These are phyloP conservation scores for Nakazawaea holstii DNA, from an alignment of 805 yeast genomes.

Conservation along the genomic window DNA sequence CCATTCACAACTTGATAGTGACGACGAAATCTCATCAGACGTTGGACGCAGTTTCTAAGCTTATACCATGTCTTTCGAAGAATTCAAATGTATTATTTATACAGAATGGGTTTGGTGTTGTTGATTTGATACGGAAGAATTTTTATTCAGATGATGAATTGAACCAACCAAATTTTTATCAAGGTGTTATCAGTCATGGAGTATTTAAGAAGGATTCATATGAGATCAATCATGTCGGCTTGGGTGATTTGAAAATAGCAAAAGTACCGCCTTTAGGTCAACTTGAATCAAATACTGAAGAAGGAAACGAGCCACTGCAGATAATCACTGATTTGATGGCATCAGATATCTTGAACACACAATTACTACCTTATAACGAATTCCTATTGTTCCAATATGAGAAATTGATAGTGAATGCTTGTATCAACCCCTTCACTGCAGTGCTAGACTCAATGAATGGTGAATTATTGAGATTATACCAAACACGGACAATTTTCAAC, in stretches of 20 bases:
- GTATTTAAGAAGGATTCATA: slow-evolving; percentile 48
- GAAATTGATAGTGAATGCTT: slow-evolving; percentile 74
- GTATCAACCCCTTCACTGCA: slow-evolving; percentile 82
- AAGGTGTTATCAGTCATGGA: slow-evolving; percentile 84
- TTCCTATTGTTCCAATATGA: slow-evolving; percentile 56
- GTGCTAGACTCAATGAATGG: slow-evolving; percentile 75
- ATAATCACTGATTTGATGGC: slow-evolving; percentile 19
- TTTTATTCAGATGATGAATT: slow-evolving; percentile 39
- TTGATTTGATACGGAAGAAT: slow-evolving; percentile 39
- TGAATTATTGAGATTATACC: slow-evolving; percentile 43
- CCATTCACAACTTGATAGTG: slow-evolving; percentile 39
- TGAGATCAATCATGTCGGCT: slow-evolving; percentile 63
- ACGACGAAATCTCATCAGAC: slow-evolving; percentile 82
- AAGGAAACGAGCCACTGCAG: slow-evolving; percentile 13
- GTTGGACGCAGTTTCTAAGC: slow-evolving; percentile 51
- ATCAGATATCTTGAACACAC: slow-evolving; percentile 24
- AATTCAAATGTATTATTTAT: slow-evolving; percentile 57
- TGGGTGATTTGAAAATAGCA: slow-evolving; percentile 58
- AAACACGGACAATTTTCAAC: slow-evolving; percentile 28
- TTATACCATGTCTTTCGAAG: slow-evolving; percentile 40
- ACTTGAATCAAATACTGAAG: not conserved
- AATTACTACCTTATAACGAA: slow-evolving; percentile 32
- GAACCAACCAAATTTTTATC: slow-evolving; percentile 54
- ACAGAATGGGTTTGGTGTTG: slow-evolving; percentile 83
- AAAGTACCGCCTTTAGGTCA: slow-evolving; percentile 36